phyloP scores from a whole-genome alignment of 2,329 filamentous ascomycete species.

The Magnaporthiopsis poae region DNA sequence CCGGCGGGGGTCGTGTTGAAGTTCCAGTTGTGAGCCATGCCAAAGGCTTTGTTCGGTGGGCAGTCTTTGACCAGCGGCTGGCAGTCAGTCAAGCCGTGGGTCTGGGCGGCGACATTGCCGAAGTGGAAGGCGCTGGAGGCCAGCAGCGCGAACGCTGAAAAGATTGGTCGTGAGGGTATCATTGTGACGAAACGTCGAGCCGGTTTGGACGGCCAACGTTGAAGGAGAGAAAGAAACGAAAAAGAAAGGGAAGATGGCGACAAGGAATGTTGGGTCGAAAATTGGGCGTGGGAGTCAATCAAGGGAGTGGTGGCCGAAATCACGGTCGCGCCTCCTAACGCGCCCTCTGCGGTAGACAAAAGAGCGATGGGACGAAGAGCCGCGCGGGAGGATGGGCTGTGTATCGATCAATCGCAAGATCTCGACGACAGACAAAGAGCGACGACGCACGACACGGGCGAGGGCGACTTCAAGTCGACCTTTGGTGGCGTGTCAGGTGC shows the following conservation, averaged over 20 bases:
- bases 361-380: not conserved
- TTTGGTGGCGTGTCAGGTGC: not conserved
- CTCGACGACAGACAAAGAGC: not conserved
- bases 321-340: not conserved
- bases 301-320: not conserved
- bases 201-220: not conserved
- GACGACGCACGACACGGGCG: not conserved
- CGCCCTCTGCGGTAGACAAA: not conserved
- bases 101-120: slow-evolving; percentile 53
- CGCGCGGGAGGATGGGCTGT: too few species aligned
- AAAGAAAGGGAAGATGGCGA: not conserved
- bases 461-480: not conserved
- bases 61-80: slow-evolving; percentile 64
- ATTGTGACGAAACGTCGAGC: slow-evolving; percentile 9
- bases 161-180: slow-evolving; percentile 19
- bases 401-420: not conserved
- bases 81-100: slow-evolving; percentile 54
- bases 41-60: slow-evolving; percentile 60
- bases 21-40: slow-evolving; percentile 49
- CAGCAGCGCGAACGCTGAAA: slow-evolving; percentile 29
- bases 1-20: slow-evolving; percentile 52
- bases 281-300: not conserved
- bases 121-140: slow-evolving; percentile 28
- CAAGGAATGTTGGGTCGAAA: not conserved
- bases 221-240: not conserved